Percentiles rank a stretch among this genome's conserved stretches.
Evolutionary conservation across 2,329 filamentous ascomycete species (phyloP).

Genomic region (Paraconiothyrium brasiliense): DNA sequence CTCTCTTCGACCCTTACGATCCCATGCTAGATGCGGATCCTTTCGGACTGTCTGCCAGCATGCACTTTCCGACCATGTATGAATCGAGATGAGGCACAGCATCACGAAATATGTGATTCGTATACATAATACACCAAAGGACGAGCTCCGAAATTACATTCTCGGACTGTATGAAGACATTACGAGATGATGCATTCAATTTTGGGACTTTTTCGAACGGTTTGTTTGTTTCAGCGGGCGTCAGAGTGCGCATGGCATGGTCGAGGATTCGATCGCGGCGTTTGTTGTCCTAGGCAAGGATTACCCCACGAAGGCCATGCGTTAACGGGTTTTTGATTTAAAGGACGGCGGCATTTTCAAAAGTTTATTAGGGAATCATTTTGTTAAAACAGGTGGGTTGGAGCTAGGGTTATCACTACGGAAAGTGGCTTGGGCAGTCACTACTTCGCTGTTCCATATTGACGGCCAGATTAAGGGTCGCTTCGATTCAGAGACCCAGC

Average conservation of each 20-base stretch:
- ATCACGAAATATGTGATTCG: neutral
- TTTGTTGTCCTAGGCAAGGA: conserved; percentile 26
- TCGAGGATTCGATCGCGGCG: conserved; percentile 35
- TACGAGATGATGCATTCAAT: conserved; percentile 10
- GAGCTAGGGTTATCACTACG: neutral
- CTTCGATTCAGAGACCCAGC: conserved; percentile 9
- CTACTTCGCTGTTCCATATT: conserved; percentile 15
- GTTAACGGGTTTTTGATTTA: conserved; percentile 24
- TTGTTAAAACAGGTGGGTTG: neutral
- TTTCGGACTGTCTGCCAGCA: conserved; percentile 90
- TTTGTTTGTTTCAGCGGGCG: conserved; percentile 44
- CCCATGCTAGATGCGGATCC: conserved; percentile 92
- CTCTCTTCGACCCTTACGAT: conserved; percentile 77
- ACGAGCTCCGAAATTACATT: neutral
- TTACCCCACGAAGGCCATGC: conserved; percentile 16
- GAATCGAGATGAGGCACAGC: conserved; percentile 48
- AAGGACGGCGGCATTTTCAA: conserved; percentile 33
- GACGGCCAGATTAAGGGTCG: conserved; percentile 8
- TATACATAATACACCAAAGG: conserved; percentile 4
- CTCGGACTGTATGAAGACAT: conserved; percentile 7
- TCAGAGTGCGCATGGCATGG: conserved; percentile 22
- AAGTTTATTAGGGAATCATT: conserved; percentile 32
- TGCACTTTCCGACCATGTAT: conserved; percentile 89
- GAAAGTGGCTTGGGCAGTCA: conserved; percentile 14
- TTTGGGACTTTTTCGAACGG: conserved; percentile 15